Conservation (phyloP, 768 basidiomycete species). For the Boletus fagicola region DNA sequence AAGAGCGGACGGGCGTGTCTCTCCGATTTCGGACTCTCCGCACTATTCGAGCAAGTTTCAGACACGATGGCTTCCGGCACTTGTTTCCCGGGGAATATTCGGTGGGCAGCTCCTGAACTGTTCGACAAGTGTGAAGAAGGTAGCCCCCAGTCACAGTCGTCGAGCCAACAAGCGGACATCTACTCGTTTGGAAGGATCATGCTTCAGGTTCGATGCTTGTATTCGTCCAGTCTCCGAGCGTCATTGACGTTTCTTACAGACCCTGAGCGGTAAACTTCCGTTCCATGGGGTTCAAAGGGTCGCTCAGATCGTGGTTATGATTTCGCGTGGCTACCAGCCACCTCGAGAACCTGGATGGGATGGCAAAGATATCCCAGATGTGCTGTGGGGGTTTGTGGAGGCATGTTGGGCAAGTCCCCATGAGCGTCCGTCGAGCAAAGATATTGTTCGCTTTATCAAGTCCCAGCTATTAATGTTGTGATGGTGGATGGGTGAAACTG, state of each 20-base stretch:
- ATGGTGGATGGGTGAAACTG: not conserved
- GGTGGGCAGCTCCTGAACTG: constrained; percentile 33
- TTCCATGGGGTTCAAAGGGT: constrained; percentile 22
- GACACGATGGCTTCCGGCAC: not conserved
- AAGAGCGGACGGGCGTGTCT: constrained; percentile 15
- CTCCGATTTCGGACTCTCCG: constrained; percentile 35
- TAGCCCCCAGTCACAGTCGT: not conserved
- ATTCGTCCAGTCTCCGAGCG: not conserved
- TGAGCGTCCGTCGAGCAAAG: constrained; percentile 17
- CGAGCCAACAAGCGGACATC: constrained; percentile 20
- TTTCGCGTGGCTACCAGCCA: constrained; percentile 11
- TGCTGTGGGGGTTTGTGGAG: constrained; percentile 24
- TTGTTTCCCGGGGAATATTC: constrained; percentile 25
- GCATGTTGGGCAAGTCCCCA: constrained; percentile 21
- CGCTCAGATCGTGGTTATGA: constrained; percentile 26
- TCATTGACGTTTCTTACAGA: constrained; percentile 10
- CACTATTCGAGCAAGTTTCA: constrained; percentile 10
- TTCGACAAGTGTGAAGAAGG: constrained; percentile 3
- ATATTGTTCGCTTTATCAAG: constrained; percentile 18
- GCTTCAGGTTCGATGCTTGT: constrained; percentile 21
- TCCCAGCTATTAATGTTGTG: not conserved
- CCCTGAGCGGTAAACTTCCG: constrained; percentile 24
- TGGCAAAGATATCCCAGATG: constrained; percentile 23
- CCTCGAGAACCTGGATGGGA: constrained; percentile 19
- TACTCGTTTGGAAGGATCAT: constrained; percentile 33